A percentile compares a stretch with the other conserved stretches of the same genome.
These are phyloP conservation scores for Linanthus parryae DNA, from an alignment of 148 eudicot species.

Conservation along the genomic window DNA sequence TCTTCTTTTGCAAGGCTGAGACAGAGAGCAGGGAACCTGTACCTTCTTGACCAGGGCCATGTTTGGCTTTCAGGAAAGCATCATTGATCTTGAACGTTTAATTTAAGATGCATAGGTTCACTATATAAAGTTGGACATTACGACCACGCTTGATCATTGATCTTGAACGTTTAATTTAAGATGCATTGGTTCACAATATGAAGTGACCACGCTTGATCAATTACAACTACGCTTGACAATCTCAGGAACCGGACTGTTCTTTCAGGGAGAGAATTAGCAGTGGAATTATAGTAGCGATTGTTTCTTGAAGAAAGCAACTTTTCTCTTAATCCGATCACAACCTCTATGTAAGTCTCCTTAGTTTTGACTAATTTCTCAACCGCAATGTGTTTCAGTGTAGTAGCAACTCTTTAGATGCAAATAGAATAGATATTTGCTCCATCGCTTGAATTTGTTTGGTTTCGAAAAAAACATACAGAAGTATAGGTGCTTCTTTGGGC, in stretches of 20 bases:
- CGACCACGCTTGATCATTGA: slow-evolving; percentile 3
- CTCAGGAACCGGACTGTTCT: slow-evolving; percentile 88
- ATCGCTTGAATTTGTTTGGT: too few relatives aligned
- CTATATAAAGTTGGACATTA: not conserved
- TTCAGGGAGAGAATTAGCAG: too few relatives aligned
- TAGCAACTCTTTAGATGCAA: too few relatives aligned
- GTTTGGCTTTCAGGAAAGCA: slow-evolving; percentile 95
- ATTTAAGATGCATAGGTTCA: not conserved
- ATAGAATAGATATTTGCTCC: too few relatives aligned
- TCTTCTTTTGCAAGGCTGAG: slow-evolving; percentile 57
- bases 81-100: slow-evolving; percentile 8
- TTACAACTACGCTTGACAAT: slow-evolving; percentile 61
- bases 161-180: slow-evolving; percentile 1
- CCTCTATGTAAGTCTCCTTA: too few relatives aligned
- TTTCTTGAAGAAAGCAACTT: too few relatives aligned
- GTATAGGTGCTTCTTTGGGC: too few relatives aligned
- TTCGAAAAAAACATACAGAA: too few relatives aligned
- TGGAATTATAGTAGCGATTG: too few relatives aligned
- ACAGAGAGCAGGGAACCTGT: slow-evolving; percentile 71
- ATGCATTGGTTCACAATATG: not conserved
- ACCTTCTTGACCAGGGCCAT: slow-evolving; percentile 89
- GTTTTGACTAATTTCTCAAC: too few relatives aligned
- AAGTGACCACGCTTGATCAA: not conserved
- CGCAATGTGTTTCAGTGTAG: too few relatives aligned
- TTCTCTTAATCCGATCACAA: too few relatives aligned